phyloP scores from a whole-genome alignment of 257 asterid species.

The Penstemon newberryi region DNA sequence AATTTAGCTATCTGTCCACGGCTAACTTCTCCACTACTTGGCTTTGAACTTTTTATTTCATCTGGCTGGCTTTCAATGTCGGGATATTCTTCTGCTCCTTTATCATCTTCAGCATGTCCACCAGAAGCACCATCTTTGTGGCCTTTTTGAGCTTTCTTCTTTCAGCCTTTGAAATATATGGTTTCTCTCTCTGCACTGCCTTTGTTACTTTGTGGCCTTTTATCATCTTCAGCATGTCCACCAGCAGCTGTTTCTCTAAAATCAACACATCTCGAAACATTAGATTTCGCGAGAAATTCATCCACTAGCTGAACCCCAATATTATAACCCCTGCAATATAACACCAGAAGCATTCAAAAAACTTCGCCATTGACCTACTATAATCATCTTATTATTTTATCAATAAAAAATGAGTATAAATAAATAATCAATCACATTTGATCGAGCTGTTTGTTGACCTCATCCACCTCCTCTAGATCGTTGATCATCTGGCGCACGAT shows the following conservation, averaged over 20 bases:
- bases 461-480: conserved; percentile 74
- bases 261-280: no score
- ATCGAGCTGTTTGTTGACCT: no score
- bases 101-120: conserved; percentile 37
- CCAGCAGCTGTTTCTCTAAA: background rate
- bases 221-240: conserved; percentile 42
- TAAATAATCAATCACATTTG: conserved; percentile 45
- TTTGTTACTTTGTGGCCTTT: conserved; percentile 41
- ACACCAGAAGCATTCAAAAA: conserved; percentile 7
- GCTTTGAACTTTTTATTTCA: conserved; percentile 38
- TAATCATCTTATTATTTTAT: background rate
- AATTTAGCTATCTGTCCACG: conserved; percentile 94
- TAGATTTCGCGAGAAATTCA: conserved; percentile 70
- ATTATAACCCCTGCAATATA: conserved; percentile 75
- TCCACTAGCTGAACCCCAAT: conserved; percentile 84
- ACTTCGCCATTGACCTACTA: background rate
- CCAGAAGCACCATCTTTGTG: conserved; percentile 46
- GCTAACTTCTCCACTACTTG: conserved; percentile 55
- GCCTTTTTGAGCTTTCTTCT: conserved; percentile 93
- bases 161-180: conserved; percentile 84
- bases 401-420: no score
- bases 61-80: conserved; percentile 37
- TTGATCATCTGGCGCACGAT: conserved; percentile 91
- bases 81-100: conserved; percentile 37
- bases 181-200: conserved; percentile 65